Percentiles rank a stretch among this genome's conserved stretches.
Conservation (phyloP, 192 early-diverging fungal species). For the Linnemannia exigua region DNA sequence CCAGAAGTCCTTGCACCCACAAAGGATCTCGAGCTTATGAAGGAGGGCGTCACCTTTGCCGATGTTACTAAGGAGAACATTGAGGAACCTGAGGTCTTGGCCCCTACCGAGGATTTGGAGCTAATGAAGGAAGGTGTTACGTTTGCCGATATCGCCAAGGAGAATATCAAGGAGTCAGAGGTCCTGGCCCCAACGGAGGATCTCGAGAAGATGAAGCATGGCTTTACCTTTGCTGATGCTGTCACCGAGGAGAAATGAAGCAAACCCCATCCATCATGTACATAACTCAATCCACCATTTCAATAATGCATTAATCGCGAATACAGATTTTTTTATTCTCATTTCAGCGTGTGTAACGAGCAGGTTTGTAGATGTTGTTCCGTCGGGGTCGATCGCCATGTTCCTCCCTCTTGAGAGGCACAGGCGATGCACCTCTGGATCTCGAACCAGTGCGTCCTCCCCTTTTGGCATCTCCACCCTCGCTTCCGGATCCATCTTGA, state of each 20-base stretch:
- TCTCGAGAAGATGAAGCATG: slow-evolving; percentile 24
- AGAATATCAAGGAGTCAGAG: not conserved
- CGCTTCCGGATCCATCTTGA: slow-evolving; percentile 26
- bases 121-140: slow-evolving; percentile 39
- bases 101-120: slow-evolving; percentile 33
- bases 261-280: not conserved
- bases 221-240: slow-evolving; percentile 17
- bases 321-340: not conserved
- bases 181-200: slow-evolving; percentile 24
- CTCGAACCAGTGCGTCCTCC: slow-evolving; percentile 9
- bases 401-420: slow-evolving; percentile 7
- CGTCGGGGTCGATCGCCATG: slow-evolving; percentile 35
- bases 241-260: slow-evolving; percentile 13
- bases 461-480: slow-evolving; percentile 12
- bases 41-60: slow-evolving; percentile 17
- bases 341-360: slow-evolving; percentile 40
- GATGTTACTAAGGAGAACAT: slow-evolving; percentile 7
- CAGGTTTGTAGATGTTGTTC: slow-evolving; percentile 48
- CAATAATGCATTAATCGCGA: not conserved
- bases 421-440: slow-evolving; percentile 38
- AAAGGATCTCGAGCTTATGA: slow-evolving; percentile 21
- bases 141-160: slow-evolving; percentile 14
- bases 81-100: slow-evolving; percentile 22
- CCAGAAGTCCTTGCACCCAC: slow-evolving; percentile 18
- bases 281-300: not conserved